A percentile compares a stretch with the other conserved stretches of the same genome.
Conservation (phyloP, 805 yeast genomes). For the Komagataella populi region DNA sequence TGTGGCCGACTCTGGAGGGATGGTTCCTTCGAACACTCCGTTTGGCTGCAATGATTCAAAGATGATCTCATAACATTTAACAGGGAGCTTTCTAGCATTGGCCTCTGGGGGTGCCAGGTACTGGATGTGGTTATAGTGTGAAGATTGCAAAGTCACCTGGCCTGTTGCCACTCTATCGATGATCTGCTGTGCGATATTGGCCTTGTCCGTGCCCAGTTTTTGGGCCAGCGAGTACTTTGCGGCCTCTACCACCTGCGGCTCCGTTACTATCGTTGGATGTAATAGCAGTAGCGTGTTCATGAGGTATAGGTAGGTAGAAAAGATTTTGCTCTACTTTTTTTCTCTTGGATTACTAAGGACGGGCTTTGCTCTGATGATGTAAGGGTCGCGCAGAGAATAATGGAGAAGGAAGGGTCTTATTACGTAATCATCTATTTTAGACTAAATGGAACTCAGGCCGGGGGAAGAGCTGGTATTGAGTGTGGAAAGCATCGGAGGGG, state of each 20-base stretch:
- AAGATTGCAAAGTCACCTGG: slow-evolving; percentile 22
- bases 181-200: slow-evolving; percentile 32
- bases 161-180: slow-evolving; percentile 44
- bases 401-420: neutral
- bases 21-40: slow-evolving; percentile 40
- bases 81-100: slow-evolving; percentile 28
- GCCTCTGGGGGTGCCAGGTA: slow-evolving; percentile 45
- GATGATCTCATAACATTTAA: slow-evolving; percentile 25
- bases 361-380: neutral
- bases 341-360: neutral
- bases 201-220: slow-evolving; percentile 13
- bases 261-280: slow-evolving; percentile 56
- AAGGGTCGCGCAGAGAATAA: neutral
- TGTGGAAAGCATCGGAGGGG: neutral
- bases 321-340: neutral
- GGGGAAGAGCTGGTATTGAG: neutral
- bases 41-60: slow-evolving; percentile 22
- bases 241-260: slow-evolving; percentile 29
- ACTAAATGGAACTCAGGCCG: neutral
- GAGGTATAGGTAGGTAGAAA: neutral
- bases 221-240: slow-evolving; percentile 20
- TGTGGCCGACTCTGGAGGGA: slow-evolving; percentile 35
- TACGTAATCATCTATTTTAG: neutral
- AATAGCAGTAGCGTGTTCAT: slow-evolving; percentile 28
- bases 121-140: slow-evolving; percentile 27